Conservation (phyloP, 1,139 yeast genomes). For the Taiozyma sp. region DNA sequence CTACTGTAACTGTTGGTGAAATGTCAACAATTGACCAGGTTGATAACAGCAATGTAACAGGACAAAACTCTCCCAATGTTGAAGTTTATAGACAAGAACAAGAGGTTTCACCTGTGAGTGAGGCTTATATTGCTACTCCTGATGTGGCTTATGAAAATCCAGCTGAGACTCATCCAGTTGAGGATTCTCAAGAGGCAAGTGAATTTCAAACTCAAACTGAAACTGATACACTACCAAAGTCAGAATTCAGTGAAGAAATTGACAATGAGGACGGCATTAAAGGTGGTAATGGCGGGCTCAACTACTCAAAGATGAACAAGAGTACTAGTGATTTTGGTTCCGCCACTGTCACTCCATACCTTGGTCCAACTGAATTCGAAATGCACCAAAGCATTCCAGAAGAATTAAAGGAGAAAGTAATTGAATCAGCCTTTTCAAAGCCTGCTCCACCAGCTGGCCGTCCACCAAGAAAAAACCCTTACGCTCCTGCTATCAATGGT, state of each 20-base stretch:
- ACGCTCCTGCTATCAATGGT: background rate
- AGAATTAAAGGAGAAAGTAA: conserved; percentile 1
- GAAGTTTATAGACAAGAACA: background rate
- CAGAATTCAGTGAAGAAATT: background rate
- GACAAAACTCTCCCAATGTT: background rate
- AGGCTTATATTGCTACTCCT: background rate
- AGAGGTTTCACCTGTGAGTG: background rate
- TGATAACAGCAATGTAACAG: background rate
- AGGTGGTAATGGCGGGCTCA: background rate
- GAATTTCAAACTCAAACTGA: background rate
- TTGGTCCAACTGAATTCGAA: conserved; percentile 7
- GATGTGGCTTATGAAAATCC: background rate
- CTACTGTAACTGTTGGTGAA: background rate
- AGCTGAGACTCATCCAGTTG: background rate
- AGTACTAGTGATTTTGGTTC: conserved; percentile 17
- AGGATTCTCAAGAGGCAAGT: background rate
- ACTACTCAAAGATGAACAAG: background rate
- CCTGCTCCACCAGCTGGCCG: conserved; percentile 5
- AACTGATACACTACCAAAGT: background rate
- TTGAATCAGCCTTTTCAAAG: background rate
- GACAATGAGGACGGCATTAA: background rate
- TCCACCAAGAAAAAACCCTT: conserved; percentile 3
- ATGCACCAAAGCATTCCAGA: conserved; percentile 6
- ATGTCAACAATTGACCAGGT: background rate
- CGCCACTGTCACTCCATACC: conserved; percentile 12